These are phyloP conservation scores for Isatis tinctoria DNA, from an alignment of 345 rosid genomes.

Conservation along the genomic window DNA sequence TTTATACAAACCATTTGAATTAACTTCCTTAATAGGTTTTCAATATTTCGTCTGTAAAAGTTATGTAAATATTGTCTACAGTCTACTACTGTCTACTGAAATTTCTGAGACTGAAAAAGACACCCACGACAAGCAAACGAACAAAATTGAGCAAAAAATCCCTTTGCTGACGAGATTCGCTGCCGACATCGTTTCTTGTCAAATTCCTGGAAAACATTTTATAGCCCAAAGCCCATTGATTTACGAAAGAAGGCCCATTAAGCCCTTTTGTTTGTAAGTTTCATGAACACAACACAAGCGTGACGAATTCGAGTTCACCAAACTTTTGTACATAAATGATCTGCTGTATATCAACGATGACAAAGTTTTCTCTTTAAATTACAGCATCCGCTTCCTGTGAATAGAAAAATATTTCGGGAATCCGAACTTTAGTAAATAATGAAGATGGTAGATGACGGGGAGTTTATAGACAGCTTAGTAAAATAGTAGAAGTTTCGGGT, in stretches of 20 bases:
- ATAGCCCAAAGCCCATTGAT: background rate
- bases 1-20: background rate
- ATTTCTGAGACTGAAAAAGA: background rate
- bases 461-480: background rate
- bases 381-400: background rate
- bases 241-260: background rate
- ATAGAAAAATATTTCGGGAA: background rate
- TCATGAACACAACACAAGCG: background rate
- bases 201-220: background rate
- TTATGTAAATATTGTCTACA: background rate
- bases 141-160: background rate
- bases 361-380: too few relatives aligned
- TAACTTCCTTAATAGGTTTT: background rate
- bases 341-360: too few relatives aligned
- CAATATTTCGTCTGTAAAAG: background rate
- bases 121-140: background rate
- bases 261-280: background rate
- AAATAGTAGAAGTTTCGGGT: background rate
- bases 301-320: background rate
- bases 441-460: background rate
- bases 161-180: background rate
- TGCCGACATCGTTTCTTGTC: slow-evolving; percentile 12
- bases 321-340: background rate
- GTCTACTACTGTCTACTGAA: background rate
- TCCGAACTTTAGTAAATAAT: background rate